Conservation (phyloP, 1,284 basidiomycete species). For the Ganoderma lingzhi region DNA sequence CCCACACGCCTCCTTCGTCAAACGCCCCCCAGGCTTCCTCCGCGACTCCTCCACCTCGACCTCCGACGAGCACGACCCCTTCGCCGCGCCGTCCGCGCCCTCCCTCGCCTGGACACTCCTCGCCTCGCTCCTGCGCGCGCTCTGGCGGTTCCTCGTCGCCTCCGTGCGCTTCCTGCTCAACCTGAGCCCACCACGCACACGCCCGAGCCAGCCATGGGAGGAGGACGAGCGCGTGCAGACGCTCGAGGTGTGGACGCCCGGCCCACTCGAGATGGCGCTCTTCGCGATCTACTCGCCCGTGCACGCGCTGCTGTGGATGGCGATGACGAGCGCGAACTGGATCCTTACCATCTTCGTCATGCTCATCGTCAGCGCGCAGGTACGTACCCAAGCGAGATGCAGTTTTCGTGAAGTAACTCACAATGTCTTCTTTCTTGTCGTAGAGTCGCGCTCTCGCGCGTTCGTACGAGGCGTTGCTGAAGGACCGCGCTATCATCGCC, state of each 20-base stretch:
- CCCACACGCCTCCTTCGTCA: slow-evolving; percentile 71
- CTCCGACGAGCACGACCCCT: slow-evolving; percentile 20
- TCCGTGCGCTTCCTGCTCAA: slow-evolving; percentile 76
- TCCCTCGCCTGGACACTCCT: slow-evolving; percentile 44
- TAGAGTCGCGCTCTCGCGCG: slow-evolving; percentile 61
- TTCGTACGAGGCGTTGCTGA: slow-evolving; percentile 70
- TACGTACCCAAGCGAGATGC: slow-evolving; percentile 37
- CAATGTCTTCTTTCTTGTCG: background rate
- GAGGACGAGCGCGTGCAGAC: slow-evolving; percentile 62
- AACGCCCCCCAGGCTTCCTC: slow-evolving; percentile 41
- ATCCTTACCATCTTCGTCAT: slow-evolving; percentile 72
- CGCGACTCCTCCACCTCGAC: slow-evolving; percentile 21
- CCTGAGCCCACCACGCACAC: slow-evolving; percentile 57
- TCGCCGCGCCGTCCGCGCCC: slow-evolving; percentile 50
- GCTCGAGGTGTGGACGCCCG: slow-evolving; percentile 80
- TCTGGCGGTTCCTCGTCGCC: slow-evolving; percentile 59
- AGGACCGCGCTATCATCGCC: slow-evolving; percentile 79
- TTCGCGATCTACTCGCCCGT: slow-evolving; percentile 82
- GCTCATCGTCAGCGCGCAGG: slow-evolving; percentile 70
- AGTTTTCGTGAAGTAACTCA: background rate
- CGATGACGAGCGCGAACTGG: slow-evolving; percentile 77
- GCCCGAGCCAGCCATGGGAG: slow-evolving; percentile 52
- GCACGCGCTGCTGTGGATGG: slow-evolving; percentile 77
- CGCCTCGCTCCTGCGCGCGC: slow-evolving; percentile 41
- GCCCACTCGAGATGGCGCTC: slow-evolving; percentile 72